Base-by-base conservation (phyloP, 768 basidiomycete species). In the Mycena rebaudengoi region DNA sequence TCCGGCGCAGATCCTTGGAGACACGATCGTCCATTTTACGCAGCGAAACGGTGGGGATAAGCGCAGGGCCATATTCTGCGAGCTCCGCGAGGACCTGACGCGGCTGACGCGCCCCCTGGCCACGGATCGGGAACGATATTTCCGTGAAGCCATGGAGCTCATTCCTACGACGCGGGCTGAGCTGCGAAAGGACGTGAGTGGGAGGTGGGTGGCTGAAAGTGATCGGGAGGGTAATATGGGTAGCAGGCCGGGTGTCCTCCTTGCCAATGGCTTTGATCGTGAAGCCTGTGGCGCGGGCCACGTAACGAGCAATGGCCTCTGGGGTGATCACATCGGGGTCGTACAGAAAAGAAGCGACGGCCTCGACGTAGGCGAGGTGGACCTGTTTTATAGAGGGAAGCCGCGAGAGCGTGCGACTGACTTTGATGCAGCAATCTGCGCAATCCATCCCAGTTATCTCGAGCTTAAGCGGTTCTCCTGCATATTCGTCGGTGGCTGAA, bases 61-160 rank as follows among this genome's bases (percentile, higher is more conserved):
- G 35, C 66, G 69, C 39, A n/a, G 51, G 66, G 41, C 68, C 68
- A 44, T 51, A 64, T 68, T 54, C 39, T 40, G 52, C 35, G 37
- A 77, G 77, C 12, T 51, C 45, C 18, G 66, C 70, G 28, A 81
- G 54, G 41, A 79, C 74, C 3, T 73, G 68, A 29, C 80, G 79
- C 0, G 79, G 78, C 18, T 60, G 70, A 32, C 35, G 61, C 30
- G 52, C 21, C 25, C 32, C 28, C 23, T 68, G 60, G 8, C 28
- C 44, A n/a, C 43, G 50, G 28, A 67, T 62, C 26, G 50, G 56
- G 44, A 71, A 68, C 11, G 60, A 71, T 39, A 71, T 33, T 32
- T 68, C 56, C 30, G 52, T 59, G 29, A 63, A 58, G 35, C 56
- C 50, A 14, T 29, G 44, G 11, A 46, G 43, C 29, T 59, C 46